A percentile compares a stretch with the other conserved stretches of the same genome.
These are phyloP conservation scores for Artemisia argyi DNA, from an alignment of 129 eudicot species.

Conservation along the genomic window DNA sequence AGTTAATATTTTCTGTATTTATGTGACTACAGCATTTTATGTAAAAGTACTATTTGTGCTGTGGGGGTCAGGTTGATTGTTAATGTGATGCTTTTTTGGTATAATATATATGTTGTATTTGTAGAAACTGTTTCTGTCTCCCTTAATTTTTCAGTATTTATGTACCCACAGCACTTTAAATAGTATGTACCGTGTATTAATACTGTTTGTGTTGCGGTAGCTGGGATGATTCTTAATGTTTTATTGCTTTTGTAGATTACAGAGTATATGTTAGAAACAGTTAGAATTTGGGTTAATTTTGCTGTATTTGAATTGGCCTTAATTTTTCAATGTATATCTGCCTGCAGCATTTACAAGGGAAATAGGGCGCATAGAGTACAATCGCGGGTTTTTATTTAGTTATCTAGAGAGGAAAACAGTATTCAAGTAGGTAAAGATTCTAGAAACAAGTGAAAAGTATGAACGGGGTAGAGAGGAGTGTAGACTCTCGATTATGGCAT, in stretches of 20 bases:
- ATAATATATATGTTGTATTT: too few species aligned
- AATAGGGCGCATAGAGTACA: conserved; percentile 17
- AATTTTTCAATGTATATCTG: conserved; percentile 16
- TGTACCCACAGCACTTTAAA: not conserved
- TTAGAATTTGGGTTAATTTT: too few species aligned
- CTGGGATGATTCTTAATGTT: not conserved
- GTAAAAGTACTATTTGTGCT: too few species aligned
- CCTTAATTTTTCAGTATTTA: not conserved
- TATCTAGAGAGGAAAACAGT: not conserved
- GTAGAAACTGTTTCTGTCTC: not conserved
- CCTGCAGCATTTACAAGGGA: conserved; percentile 30
- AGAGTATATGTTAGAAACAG: not conserved
- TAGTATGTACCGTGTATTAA: too few species aligned
- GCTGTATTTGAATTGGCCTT: conserved; percentile 1
- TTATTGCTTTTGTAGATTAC: not conserved
- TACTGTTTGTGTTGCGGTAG: too few species aligned
- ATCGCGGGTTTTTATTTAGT: not conserved
- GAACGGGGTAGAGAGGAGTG: conserved; percentile 49
- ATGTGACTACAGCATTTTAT: not conserved
- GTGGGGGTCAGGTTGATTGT: too few species aligned
- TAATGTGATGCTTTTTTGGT: too few species aligned
- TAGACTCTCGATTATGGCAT: conserved; percentile 74
- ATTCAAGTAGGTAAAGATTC: not conserved
- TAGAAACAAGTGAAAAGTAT: conserved; percentile 11
- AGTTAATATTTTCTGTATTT: not conserved